Evolutionary conservation across 2,329 filamentous ascomycete genomes (phyloP), one percentile per base, ranked within the genome.

Genomic region (Penicillium sp.): DNA sequence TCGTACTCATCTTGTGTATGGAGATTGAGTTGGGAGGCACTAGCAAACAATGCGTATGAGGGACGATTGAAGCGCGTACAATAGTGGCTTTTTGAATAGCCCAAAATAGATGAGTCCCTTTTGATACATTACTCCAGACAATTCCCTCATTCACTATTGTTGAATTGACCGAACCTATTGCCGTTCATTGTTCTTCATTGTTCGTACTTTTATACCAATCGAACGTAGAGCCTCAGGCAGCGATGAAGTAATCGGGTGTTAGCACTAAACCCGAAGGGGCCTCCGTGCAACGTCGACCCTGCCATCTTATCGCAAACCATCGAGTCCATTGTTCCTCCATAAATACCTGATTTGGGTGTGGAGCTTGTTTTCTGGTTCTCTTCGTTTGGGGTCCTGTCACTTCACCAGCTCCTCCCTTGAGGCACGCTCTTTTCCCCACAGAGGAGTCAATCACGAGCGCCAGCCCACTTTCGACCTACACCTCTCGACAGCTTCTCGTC

Each of bases 241-340:
- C 51, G 45, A 54, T 54, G 51, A 54, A 54, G 51, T 54, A 54
- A 54, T 54, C 51, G 39, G 22, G 18, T 40, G 34, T 53, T 32
- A n/a, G 18, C 51, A 51, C 60, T 62, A 62, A 44, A 36, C 59
- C 55, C 29, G 38, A 63, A 62, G 24, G 22, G 55, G 55, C 32
- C 43, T 48, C n/a, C 50, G 51, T 57, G 55, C 52, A 57, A 57
- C 55, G 54, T 56, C 54, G 54, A 50, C 51, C 54, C 51, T 56
- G 54, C 50, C 54, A 53, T 56, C 49, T 54, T 42, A 51, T 56
- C 32, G 50, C 29, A 24, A 48, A 36, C 22, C 50, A 11, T 50
- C 45, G n/a, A 53, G 40, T 45, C 32, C 29, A 42, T 50, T 38
- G 31, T 36, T 56, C 43, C 40, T 27, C 44, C 53, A 53, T 51